Conservation (phyloP, 164 flowering plant genomes). For the Aristolochia californica region DNA sequence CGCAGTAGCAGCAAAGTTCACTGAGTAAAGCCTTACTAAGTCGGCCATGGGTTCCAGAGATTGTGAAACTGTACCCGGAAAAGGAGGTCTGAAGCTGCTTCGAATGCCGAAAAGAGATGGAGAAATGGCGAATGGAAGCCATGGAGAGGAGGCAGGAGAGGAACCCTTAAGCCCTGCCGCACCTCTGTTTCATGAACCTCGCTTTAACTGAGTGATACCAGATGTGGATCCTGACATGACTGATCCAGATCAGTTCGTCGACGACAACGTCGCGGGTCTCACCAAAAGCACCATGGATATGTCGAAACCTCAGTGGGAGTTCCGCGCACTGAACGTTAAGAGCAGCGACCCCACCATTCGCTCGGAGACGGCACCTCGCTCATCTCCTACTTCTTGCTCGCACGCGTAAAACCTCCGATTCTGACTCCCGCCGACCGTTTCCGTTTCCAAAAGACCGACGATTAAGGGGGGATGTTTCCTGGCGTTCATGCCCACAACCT, state of each 20-base stretch:
- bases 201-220: conserved; percentile 30
- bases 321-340: conserved; percentile 46
- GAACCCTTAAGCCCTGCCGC: conserved; percentile 41
- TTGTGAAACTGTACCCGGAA: too few species aligned
- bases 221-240: conserved; percentile 19
- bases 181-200: conserved; percentile 31
- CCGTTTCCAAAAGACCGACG: too few species aligned
- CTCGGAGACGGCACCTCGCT: conserved; percentile 66
- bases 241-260: conserved; percentile 35
- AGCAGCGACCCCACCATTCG: conserved; percentile 59
- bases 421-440: conserved; percentile 23
- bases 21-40: too few species aligned
- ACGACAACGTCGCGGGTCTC: conserved; percentile 34
- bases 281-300: conserved; percentile 27
- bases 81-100: too few species aligned
- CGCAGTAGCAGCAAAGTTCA: too few species aligned
- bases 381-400: conserved; percentile 50
- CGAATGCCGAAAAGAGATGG: too few species aligned
- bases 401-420: conserved; percentile 34
- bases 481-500: too few species aligned
- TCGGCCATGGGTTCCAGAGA: too few species aligned
- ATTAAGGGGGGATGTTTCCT: too few species aligned
- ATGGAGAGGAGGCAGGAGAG: conserved; percentile 16
- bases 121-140: too few species aligned
- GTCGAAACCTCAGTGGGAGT: conserved; percentile 59